Percentiles rank a stretch among this genome's conserved stretches.
Evolutionary conservation across 2,329 filamentous ascomycete species (phyloP).

Genomic region (Apiospora marii): DNA sequence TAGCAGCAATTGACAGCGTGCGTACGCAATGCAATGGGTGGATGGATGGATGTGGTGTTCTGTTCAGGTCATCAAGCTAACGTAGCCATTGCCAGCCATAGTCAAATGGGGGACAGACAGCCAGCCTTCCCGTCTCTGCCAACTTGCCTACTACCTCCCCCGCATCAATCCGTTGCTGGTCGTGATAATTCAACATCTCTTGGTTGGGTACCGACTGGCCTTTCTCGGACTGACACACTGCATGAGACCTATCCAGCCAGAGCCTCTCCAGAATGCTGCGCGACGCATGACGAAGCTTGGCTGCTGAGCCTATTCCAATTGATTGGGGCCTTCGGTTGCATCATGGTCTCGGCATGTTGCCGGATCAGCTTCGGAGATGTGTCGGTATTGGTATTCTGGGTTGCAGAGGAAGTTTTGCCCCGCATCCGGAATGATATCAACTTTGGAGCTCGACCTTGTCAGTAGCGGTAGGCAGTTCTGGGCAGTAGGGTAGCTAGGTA

Average conservation of each 20-base stretch:
- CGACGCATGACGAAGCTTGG: conserved; percentile 16
- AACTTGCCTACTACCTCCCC: background rate
- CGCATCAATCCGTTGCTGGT: background rate
- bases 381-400: conserved; percentile 30
- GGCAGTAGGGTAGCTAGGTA: background rate
- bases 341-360: conserved; percentile 31
- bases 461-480: background rate
- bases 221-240: background rate
- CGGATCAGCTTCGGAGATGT: conserved; percentile 35
- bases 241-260: background rate
- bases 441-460: background rate
- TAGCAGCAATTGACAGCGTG: background rate
- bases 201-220: background rate
- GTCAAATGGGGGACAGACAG: background rate
- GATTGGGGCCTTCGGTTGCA: background rate
- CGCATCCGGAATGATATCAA: conserved; percentile 18
- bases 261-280: background rate
- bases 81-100: background rate
- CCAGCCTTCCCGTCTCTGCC: background rate
- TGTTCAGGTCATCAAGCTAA: background rate
- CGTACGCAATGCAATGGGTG: conserved; percentile 5
- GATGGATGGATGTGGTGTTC: background rate
- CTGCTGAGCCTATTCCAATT: conserved; percentile 8
- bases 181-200: background rate
- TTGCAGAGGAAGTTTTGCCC: background rate